Evolutionary conservation across 164 flowering plant species (phyloP), one percentile per base, ranked within the genome.

Genomic region (Aristolochia contorta): DNA sequence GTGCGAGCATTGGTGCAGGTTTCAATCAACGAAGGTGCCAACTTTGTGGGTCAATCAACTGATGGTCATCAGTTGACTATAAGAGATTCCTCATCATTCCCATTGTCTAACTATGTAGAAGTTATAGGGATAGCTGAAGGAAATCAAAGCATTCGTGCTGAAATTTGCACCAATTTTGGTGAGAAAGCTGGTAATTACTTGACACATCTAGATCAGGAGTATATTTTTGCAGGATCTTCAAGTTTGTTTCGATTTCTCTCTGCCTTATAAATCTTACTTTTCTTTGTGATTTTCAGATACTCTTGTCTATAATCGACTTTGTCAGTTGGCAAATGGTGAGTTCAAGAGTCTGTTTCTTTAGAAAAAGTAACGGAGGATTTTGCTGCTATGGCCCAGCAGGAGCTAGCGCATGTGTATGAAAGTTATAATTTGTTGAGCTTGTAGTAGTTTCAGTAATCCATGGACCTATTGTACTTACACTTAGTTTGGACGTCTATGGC

Each of bases 71-170:
- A 86, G 69, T 14, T 90, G 18, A 62, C 74, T 25, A 72, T 87
- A 23, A 86, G 80, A 65, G 92, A 91, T 18, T 57, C 75, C 18
- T 82, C 68, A 15, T 65, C 83, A 4, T 52, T 19, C 10, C 72
- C 80, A 50, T 77, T 77, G n/a, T 70, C 91, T 2, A 80, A 59
- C 23, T 93, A 69, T 73, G 84, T 93, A 32, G 99, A 94, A 73
- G 96, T 91, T 30, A 87, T 91, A 72, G 97, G 97, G 49, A 77
- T 91, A 66, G 97, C 91, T 47, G 97, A 91, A n/a, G 67, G 70
- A 70, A 78, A 78, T 45, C 84, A 80, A 59, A 81, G 95, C 62
- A 87, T 91, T 68, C 75, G 72, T 51, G 93, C 96, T 55, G 96
- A 93, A 45, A 79, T 62, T 24, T 84, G 84, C 89, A 86, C 87